phyloP scores from a whole-genome alignment of 1,284 basidiomycete genomes.

The Heimioporus retisporus region DNA sequence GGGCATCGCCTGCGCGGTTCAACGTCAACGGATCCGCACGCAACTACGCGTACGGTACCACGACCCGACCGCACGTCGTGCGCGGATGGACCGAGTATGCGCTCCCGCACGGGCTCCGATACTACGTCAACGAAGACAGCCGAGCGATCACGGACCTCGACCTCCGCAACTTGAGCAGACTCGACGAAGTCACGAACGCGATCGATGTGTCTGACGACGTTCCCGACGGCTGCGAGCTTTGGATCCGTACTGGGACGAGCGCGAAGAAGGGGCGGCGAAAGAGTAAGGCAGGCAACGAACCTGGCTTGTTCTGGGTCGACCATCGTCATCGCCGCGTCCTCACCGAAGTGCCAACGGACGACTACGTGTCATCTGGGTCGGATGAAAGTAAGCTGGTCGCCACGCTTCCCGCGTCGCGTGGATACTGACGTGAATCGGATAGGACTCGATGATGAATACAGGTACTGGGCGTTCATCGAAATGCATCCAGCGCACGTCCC shows the following conservation, averaged over 20 bases:
- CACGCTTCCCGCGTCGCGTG: constrained; percentile 7
- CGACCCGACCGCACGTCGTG: constrained; percentile 29
- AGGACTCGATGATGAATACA: constrained; percentile 77
- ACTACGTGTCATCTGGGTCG: constrained; percentile 40
- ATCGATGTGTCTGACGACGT: constrained; percentile 51
- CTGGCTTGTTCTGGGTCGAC: constrained; percentile 69
- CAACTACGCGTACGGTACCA: constrained; percentile 38
- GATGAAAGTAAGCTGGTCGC: constrained; percentile 65
- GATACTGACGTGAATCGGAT: constrained; percentile 18
- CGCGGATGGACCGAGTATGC: constrained; percentile 74
- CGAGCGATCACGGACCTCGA: constrained; percentile 74
- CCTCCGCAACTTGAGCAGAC: constrained; percentile 58
- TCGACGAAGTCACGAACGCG: constrained; percentile 62
- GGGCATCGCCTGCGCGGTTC: constrained; percentile 36
- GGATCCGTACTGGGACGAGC: constrained; percentile 49
- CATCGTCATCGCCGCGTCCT: constrained; percentile 66
- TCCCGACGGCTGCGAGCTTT: constrained; percentile 63
- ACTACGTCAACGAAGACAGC: constrained; percentile 70
- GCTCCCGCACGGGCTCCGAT: constrained; percentile 73
- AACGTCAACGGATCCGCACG: constrained; percentile 44
- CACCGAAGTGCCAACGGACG: constrained; percentile 53
- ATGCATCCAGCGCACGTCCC: constrained; percentile 74
- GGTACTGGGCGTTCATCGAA: constrained; percentile 83
- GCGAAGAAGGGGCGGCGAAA: constrained; percentile 39
- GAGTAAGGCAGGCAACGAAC: constrained; percentile 45